Evolutionary conservation across 768 basidiomycete genomes (phyloP), one percentile per base, ranked within the genome.

Genomic region (Suillus cothurnatus): DNA sequence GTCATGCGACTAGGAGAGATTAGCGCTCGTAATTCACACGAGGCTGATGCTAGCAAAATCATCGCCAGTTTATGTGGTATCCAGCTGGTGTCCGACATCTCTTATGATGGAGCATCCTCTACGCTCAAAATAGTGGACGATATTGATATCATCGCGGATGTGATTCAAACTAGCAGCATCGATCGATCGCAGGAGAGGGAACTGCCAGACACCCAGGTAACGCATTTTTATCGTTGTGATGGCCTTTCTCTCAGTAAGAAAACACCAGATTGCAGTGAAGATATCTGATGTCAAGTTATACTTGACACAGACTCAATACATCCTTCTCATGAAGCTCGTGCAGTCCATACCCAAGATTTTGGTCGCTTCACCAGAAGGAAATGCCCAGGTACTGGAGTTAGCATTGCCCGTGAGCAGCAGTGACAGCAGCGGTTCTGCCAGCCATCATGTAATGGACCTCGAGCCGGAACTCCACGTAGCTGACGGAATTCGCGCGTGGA

Each of bases 121-220:
- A 80, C 76, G 1, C 82, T 99, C 64, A 95, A 93, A 76, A 94
- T 99, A 70, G 91, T 99, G 39, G 94, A 97, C 69, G 92, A 97
- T 71, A 95, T 97, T 56, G 82, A 91, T 65, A 83, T 98, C 65
- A 79, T 78, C 5, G 85, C 91, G 11, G 85, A 90, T 31, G 77
- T 95, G 60, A 76, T 86, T 31, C 94, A 97, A 76, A 83, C 79
- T 7, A 81, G 79, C 56, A 81, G 79, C 17, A 81, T 87, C 49
- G 82, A 92, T 70, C 82, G 86, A 21, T 71, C 72, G n/a, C 73
- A 76, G 21, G 82, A 90, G 64, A 72, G 74, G 38, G 80, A 84
- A 41, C 77, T 80, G 63, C 94, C 96, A 1, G 92, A 91, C 69
- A 91, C 85, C 23, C 88, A 92, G 82, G 96, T 95, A 74, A 68